Percentiles rank a stretch among this genome's conserved stretches.
Conservation (phyloP, 371 early-diverging fungal genomes). For the Circinella minor region DNA sequence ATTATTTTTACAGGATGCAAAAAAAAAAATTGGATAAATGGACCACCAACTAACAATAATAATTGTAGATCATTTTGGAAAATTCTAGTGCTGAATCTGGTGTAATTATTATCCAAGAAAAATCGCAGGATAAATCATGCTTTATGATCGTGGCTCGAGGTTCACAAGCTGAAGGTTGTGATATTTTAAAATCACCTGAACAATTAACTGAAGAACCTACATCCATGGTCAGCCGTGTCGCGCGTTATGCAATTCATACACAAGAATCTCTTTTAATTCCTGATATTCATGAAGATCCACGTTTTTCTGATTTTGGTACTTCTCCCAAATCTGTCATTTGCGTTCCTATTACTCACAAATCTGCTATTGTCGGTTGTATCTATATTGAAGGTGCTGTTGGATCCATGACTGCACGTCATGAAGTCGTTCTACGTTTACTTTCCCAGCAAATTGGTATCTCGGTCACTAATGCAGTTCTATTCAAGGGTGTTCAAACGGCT, state of each 20-base stretch:
- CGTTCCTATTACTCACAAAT: conserved; percentile 61
- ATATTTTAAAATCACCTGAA: conserved; percentile 38
- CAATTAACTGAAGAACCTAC: conserved; percentile 43
- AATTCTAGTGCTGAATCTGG: conserved; percentile 55
- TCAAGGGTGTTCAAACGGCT: conserved; percentile 55
- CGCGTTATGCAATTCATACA: conserved; percentile 45
- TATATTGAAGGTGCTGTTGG: conserved; percentile 62
- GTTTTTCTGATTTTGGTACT: conserved; percentile 42
- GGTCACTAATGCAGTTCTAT: conserved; percentile 62
- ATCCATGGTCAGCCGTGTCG: conserved; percentile 42
- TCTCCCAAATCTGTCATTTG: conserved; percentile 56
- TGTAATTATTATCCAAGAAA: conserved; percentile 53
- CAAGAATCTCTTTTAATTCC: conserved; percentile 45
- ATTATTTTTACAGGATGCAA: too few species aligned
- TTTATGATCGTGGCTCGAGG: conserved; percentile 46
- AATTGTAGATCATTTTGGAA: conserved; percentile 44
- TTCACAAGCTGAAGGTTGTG: conserved; percentile 45
- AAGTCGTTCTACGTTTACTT: conserved; percentile 54
- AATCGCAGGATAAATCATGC: conserved; percentile 43
- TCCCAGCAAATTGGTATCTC: conserved; percentile 67
- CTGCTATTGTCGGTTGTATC: conserved; percentile 59
- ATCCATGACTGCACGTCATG: conserved; percentile 55
- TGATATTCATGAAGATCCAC: conserved; percentile 45
- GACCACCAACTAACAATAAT: background rate
- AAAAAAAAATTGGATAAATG: background rate